Evolutionary conservation across 2,329 filamentous ascomycete genomes (phyloP), one percentile per base, ranked within the genome.

Genomic region (Beauveria caledonica): DNA sequence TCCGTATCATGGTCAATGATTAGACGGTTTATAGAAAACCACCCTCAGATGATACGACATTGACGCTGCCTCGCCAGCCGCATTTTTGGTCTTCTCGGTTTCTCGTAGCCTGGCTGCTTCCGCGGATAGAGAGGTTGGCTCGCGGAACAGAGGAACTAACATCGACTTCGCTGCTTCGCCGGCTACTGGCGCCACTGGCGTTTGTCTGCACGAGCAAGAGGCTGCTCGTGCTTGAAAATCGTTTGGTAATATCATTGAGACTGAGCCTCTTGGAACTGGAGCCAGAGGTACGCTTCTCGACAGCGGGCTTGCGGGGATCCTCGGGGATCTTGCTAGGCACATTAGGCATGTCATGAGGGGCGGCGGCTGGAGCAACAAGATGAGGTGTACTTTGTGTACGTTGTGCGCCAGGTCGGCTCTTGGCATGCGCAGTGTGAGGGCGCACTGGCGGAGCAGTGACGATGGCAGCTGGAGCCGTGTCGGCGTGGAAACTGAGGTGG

Each of bases 231-330:
- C 80, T 85, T 65, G 82, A 86, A 58, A 86, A 70, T 63, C 82
- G 76, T 68, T 82, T 83, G 51, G 82, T 80, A 63, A 85, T 83
- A 58, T 87, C 84, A 65, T 78, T 81, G 64, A 86, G 84, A 72
- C 81, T 85, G 60, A 84, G 76, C 62, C 81, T 77, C 73, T 85
- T 86, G 51, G 74, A 73, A 68, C 80, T 84, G 54, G 79, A 80
- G 45, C 74, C 74, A 29, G 83, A 85, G 52, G 76, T 74, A 36
- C 80, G 78, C 64, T 82, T 80, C 58, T 81, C 78, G 52, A 68
- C 68, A 59, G 66, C 68, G 49, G 70, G 62, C 58, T 68, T 68
- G 58, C 68, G 66, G 39, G 64, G 65, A 27, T 64, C 64, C 46
- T 78, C 74, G 49, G 77, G 75, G 9, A 66, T 65, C 50, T 68